These are phyloP conservation scores for Nannochloris sp. DNA, from an alignment of 139 green algal species.

Conservation along the genomic window DNA sequence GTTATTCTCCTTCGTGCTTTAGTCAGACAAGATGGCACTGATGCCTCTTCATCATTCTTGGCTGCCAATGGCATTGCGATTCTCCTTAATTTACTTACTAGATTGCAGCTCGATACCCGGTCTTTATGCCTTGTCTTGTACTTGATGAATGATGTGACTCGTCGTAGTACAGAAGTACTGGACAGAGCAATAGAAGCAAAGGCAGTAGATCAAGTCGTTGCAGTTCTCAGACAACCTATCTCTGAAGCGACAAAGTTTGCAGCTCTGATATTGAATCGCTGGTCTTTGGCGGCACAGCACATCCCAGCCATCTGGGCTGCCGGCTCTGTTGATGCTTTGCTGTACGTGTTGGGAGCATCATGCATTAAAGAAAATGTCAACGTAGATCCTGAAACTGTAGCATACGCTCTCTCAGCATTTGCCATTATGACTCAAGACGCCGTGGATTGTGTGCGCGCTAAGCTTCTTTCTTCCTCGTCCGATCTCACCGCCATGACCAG, in stretches of 20 bases:
- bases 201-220: background rate
- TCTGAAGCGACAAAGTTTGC: conserved; percentile 12
- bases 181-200: background rate
- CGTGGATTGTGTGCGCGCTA: background rate
- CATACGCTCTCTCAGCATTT: conserved; percentile 8
- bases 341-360: background rate
- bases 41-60: background rate
- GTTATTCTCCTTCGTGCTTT: conserved; percentile 7
- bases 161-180: background rate
- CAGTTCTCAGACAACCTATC: background rate
- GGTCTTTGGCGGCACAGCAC: background rate
- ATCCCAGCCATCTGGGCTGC: background rate
- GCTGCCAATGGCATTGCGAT: background rate
- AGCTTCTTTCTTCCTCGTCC: background rate
- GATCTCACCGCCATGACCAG: background rate
- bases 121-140: conserved; percentile 10
- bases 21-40: background rate
- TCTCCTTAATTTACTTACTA: background rate
- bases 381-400: background rate
- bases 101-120: conserved; percentile 1
- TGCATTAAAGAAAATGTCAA: background rate
- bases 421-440: background rate
- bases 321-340: background rate
- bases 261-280: conserved; percentile 10
- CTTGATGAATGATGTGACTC: conserved; percentile 6